phyloP scores from a whole-genome alignment of 176 grass and related monocot genomes.

The Oryza longistaminata region DNA sequence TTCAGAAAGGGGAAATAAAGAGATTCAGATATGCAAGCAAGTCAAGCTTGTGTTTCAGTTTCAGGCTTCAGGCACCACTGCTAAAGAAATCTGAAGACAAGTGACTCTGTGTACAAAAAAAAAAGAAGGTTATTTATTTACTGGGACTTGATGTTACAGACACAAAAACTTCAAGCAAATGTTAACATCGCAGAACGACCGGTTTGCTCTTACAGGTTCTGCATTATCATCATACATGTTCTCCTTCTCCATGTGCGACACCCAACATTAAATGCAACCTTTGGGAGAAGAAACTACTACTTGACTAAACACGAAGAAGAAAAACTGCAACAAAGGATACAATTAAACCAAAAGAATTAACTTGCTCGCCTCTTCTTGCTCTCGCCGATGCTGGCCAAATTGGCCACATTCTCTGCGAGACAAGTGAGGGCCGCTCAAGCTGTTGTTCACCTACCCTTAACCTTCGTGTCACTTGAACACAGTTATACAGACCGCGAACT shows the following conservation, averaged over 20 bases:
- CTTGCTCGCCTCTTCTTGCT: constrained; percentile 50
- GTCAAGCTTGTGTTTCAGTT: no score
- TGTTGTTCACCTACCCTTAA: constrained; percentile 38
- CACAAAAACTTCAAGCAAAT: constrained; percentile 25
- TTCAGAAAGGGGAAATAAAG: neutral
- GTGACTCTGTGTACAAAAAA: constrained; percentile 17
- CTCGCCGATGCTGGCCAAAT: constrained; percentile 9
- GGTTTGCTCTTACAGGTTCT: neutral
- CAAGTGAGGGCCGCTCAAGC: constrained; percentile 44
- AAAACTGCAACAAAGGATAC: constrained; percentile 41
- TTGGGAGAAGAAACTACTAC: neutral
- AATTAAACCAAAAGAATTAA: constrained; percentile 64
- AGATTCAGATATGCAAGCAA: neutral
- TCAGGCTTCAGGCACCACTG: neutral
- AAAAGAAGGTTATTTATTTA: neutral
- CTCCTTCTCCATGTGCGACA: neutral
- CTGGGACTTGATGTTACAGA: constrained; percentile 36
- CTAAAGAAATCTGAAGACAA: neutral
- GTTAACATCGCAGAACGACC: constrained; percentile 7
- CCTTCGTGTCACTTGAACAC: constrained; percentile 12
- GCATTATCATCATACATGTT: neutral
- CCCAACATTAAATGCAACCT: constrained; percentile 28
- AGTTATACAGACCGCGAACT: neutral
- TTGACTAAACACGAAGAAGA: neutral
- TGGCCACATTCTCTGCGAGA: constrained; percentile 30